Conservation (phyloP, 192 early-diverging fungal species). For the Coemansia reversa region DNA sequence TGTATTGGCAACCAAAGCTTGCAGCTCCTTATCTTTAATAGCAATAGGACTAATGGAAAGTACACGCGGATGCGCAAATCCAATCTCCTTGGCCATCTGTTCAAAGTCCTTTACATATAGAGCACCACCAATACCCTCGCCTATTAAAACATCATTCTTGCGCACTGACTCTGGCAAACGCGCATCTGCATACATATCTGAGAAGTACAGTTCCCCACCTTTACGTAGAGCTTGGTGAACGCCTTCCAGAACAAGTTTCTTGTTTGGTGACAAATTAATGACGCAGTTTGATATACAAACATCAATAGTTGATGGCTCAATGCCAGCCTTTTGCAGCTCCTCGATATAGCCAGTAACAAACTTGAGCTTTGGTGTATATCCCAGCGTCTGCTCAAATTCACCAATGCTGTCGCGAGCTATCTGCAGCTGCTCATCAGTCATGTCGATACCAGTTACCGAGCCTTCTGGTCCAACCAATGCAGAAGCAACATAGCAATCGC, state of each 20-base stretch:
- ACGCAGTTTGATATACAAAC: constrained; percentile 53
- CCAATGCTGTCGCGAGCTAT: constrained; percentile 32
- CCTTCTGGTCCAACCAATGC: constrained; percentile 41
- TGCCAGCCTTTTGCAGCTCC: constrained; percentile 27
- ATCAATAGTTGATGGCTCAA: constrained; percentile 39
- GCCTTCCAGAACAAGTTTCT: constrained; percentile 44
- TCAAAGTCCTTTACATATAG: constrained; percentile 45
- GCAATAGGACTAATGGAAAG: constrained; percentile 14
- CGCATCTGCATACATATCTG: constrained; percentile 51
- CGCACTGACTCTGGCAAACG: constrained; percentile 39
- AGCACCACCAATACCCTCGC: constrained; percentile 51
- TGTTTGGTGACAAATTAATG: constrained; percentile 55
- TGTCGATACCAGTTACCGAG: constrained; percentile 50
- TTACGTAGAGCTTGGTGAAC: constrained; percentile 35
- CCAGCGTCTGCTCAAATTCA: constrained; percentile 28
- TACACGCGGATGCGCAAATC: constrained; percentile 24
- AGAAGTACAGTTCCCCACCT: constrained; percentile 52
- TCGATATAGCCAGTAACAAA: constrained; percentile 54
- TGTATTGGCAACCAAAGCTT: constrained; percentile 33
- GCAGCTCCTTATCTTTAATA: constrained; percentile 34
- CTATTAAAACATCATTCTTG: constrained; percentile 42
- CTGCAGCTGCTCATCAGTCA: constrained; percentile 55
- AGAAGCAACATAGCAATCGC: constrained; percentile 55
- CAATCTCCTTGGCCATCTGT: constrained; percentile 28
- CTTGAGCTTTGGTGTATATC: constrained; percentile 43